Evolutionary conservation across 2,329 filamentous ascomycete genomes (phyloP), one percentile per base, ranked within the genome.

Genomic region (Phialemoniopsis sp.): DNA sequence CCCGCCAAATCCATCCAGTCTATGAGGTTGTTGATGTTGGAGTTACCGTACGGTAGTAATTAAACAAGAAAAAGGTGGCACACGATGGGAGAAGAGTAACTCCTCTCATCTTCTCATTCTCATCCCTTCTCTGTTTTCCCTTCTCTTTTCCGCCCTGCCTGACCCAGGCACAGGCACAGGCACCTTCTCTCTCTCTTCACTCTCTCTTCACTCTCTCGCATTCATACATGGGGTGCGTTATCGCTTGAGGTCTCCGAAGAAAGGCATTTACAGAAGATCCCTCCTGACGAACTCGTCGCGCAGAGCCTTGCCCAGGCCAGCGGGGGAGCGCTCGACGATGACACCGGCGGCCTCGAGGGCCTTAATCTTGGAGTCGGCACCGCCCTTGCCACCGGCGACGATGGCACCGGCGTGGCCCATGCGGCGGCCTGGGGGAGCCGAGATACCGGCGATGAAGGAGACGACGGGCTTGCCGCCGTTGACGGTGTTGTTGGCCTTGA

Each of bases 381-480:
- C 93, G 61, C 93, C 93, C 82, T 96, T 97, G 57, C 93, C 93
- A 57, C 93, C 93, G 53, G 87, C 89, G 51, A 98, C 91, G 63
- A 98, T 98, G 61, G 93, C 93, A 68, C 93, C 93, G 53, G 93
- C 93, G 78, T 98, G 93, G 55, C 93, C 93, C 93, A 97, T 98
- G 67, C 93, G 85, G 65, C 93, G 83, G 60, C 93, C 93, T 28
- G 93, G 90, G 41, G 93, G 93, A 50, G 93, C 93, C 53, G 88
- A 95, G 72, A 98, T 97, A 73, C 93, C 93, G 51, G 93, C 93
- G 58, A 97, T 97, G 73, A 98, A 98, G 68, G 86, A 89, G 56
- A 97, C 93, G 45, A 95, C 90, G 58, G 93, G 93, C 82, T 96
- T 98, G 60, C 77, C 77, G 43, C 76, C 75, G 69, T 89, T 86